phyloP scores from a whole-genome alignment of 1,284 basidiomycete genomes.

The Porphyrellus sp. region DNA sequence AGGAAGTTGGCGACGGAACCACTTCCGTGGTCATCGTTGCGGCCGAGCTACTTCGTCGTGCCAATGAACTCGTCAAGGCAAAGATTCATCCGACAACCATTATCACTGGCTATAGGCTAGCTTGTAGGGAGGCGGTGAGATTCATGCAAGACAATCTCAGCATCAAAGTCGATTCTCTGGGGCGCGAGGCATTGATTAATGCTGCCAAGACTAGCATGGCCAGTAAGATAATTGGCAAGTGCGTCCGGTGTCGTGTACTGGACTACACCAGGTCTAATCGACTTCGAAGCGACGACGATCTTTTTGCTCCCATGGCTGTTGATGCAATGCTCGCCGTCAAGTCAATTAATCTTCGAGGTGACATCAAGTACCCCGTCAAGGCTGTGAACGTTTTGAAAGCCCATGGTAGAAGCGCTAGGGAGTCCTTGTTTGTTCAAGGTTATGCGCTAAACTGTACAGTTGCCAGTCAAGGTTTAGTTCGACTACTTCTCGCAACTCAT shows the following conservation, averaged over 20 bases:
- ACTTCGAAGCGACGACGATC: slow-evolving; percentile 84
- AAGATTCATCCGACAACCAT: slow-evolving; percentile 99
- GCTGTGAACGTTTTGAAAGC: slow-evolving; percentile 99
- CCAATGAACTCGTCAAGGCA: slow-evolving; percentile 97
- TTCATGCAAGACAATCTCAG: slow-evolving; percentile 98
- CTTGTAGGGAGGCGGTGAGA: slow-evolving; percentile 96
- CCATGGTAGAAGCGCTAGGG: slow-evolving; percentile 93
- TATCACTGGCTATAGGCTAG: slow-evolving; percentile 97
- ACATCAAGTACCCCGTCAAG: slow-evolving; percentile 99
- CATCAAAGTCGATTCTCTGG: slow-evolving; percentile 90
- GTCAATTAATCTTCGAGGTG: slow-evolving; percentile 91
- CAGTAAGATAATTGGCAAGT: slow-evolving; percentile 98
- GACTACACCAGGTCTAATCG: slow-evolving; percentile 6
- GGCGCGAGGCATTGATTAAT: slow-evolving; percentile 91
- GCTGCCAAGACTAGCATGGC: slow-evolving; percentile 99
- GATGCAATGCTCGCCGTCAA: slow-evolving; percentile 98
- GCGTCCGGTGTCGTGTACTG: slow-evolving; percentile 13
- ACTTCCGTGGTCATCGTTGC: slow-evolving; percentile 98
- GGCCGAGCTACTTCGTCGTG: slow-evolving; percentile 90
- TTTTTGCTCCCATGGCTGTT: slow-evolving; percentile 98
- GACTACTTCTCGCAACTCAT: background rate
- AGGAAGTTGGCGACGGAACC: slow-evolving; percentile 98
- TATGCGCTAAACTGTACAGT: slow-evolving; percentile 99
- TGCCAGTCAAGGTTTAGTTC: slow-evolving; percentile 82
- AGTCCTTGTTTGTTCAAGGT: slow-evolving; percentile 93